These are phyloP conservation scores for Lentithecium fluviatile DNA, from an alignment of 495 filamentous ascomycete species.

Conservation along the genomic window DNA sequence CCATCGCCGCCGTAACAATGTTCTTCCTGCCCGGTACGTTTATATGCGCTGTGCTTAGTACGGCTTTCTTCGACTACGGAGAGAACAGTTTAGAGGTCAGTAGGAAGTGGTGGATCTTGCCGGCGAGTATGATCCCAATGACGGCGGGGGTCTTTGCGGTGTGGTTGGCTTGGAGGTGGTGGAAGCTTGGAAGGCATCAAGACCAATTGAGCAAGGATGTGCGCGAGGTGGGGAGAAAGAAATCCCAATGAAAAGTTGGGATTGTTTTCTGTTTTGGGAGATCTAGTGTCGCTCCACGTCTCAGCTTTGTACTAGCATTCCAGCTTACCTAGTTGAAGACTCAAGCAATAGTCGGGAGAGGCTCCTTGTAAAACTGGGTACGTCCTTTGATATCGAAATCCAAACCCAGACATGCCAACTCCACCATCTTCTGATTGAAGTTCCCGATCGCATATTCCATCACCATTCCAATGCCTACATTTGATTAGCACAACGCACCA, in stretches of 20 bases:
- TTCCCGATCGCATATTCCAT: constrained; percentile 2
- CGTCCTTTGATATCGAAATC: constrained; percentile 17
- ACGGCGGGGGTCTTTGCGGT: constrained; percentile 14
- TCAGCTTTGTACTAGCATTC: too few species aligned
- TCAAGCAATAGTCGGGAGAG: not conserved
- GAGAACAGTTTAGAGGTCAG: constrained; percentile 2
- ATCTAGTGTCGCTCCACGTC: too few species aligned
- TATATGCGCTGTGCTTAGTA: constrained; percentile 29
- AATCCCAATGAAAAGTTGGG: too few species aligned
- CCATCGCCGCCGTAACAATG: constrained; percentile 46
- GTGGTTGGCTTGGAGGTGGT: constrained; percentile 12
- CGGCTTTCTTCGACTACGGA: constrained; percentile 22
- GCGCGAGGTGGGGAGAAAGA: too few species aligned
- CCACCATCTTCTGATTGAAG: constrained; percentile 12
- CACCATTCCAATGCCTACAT: constrained; percentile 25
- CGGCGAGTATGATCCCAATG: constrained; percentile 9
- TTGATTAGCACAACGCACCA: not conserved
- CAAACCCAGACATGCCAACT: not conserved
- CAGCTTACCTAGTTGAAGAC: too few species aligned
- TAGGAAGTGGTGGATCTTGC: constrained; percentile 23
- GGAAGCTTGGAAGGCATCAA: not conserved
- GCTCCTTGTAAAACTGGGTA: constrained; percentile 11
- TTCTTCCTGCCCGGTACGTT: constrained; percentile 45
- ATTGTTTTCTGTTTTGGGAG: too few species aligned
- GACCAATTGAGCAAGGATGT: too few species aligned